Conservation (phyloP, 805 yeast genomes). For the Candida jianshihensis region DNA sequence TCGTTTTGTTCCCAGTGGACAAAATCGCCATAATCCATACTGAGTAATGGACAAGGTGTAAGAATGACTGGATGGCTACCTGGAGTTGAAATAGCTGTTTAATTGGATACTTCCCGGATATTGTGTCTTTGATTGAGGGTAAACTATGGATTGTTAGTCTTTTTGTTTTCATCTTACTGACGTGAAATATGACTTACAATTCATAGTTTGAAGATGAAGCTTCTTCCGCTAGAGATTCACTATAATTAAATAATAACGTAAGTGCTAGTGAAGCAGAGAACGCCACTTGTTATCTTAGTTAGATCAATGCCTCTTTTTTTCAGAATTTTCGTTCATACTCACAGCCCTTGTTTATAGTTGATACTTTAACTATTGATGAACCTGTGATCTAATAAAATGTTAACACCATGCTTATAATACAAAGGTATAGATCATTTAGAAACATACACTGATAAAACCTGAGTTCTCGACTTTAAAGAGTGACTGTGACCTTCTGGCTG, state of each 20-base stretch:
- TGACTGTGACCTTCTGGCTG: too few relatives aligned
- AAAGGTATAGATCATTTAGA: too few relatives aligned
- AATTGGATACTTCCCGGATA: conserved; percentile 11
- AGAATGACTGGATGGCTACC: conserved; percentile 9
- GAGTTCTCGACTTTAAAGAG: too few relatives aligned
- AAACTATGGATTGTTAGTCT: conserved; percentile 6
- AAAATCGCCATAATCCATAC: background rate
- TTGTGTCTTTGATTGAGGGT: conserved; percentile 11
- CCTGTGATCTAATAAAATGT: conserved; percentile 5
- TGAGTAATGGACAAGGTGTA: conserved; percentile 1
- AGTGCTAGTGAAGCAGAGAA: conserved; percentile 5
- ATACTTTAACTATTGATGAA: conserved; percentile 2
- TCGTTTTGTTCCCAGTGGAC: background rate
- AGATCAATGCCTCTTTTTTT: background rate
- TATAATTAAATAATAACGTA: conserved; percentile 8
- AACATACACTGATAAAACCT: too few relatives aligned
- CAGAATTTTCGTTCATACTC: background rate
- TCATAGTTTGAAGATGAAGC: conserved; percentile 9
- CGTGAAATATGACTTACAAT: conserved; percentile 8
- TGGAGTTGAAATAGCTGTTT: conserved; percentile 11
- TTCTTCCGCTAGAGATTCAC: conserved; percentile 8
- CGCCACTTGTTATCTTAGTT: conserved; percentile 4
- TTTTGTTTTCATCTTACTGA: too few relatives aligned
- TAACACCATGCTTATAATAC: too few relatives aligned
- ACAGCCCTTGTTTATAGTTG: conserved; percentile 7